Base-by-base conservation (phyloP, 352 stramenopile genomes). In the Phytophthora crassamura region DNA sequence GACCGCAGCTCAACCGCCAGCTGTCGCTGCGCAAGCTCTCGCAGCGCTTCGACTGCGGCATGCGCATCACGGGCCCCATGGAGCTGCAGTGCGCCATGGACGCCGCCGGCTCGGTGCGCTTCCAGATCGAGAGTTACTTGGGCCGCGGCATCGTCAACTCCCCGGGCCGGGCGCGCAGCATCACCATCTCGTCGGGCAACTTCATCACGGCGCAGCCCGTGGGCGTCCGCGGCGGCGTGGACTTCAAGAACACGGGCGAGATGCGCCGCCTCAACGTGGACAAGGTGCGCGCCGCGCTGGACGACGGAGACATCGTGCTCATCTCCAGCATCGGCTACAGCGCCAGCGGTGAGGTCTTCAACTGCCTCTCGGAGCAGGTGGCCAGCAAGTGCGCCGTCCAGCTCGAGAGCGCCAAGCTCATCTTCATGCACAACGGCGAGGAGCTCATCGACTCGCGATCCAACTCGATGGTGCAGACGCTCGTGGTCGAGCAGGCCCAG, bases 151-250 rank as follows among this genome's bases (percentile, higher is more conserved):
- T 97, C 51, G 80, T 91, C 40, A 97, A 97, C 69, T 83, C 79
- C 9, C 86, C 86, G 0, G 87, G 88, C 39, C 77, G 82, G 18
- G 72, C 78, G 1, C 64, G 80, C 6, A 75, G 81, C 7, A 93
- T 97, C 62, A 98, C 98, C 69, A 95, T 99, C 40, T 86, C 97
- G 5, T 97, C 91, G 3, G 97, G 97, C 10, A 99, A 99, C 70
- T 99, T 98, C 75, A 98, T 98, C 76, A 97, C 93, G 9, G 96
- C 97, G 5, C 89, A 96, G 72, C 89, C 84, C 7, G 84, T 97
- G 3, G 92, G 92, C 12, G 90, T 98, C 1, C 82, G 87, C 16
- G 87, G 84, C 28, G 89, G 89, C 14, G 86, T 97, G 15, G 89
- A 97, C 72, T 97, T 93, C 48, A 93, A 94, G 60, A 90, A 87